A percentile compares a stretch with the other conserved stretches of the same genome.
Evolutionary conservation across 2,329 filamentous ascomycete species (phyloP).

Genomic region (Cordyceps pruinosa): DNA sequence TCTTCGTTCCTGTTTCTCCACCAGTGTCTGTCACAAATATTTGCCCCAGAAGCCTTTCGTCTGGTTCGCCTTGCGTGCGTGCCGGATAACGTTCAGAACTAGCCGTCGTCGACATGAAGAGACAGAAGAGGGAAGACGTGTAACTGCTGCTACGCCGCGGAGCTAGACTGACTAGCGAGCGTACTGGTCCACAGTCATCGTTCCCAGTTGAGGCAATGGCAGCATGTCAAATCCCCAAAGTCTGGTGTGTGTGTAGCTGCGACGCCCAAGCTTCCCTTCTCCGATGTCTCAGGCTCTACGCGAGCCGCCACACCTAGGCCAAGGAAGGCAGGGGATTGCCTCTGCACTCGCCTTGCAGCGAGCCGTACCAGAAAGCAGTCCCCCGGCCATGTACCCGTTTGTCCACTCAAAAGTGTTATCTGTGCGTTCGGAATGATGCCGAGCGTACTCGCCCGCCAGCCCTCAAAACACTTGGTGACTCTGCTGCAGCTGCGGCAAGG

Average conservation of each 20-base stretch:
- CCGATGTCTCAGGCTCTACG: conserved; percentile 4
- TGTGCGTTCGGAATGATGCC: neutral
- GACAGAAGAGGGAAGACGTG: neutral
- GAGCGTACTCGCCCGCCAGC: neutral
- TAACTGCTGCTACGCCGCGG: neutral
- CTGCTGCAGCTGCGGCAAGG: neutral
- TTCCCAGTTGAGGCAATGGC: neutral
- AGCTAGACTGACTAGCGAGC: conserved; percentile 6
- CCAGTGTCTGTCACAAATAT: neutral
- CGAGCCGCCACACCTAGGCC: neutral
- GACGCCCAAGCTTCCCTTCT: neutral
- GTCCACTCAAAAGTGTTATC: neutral
- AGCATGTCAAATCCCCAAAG: neutral
- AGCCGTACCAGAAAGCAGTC: no score
- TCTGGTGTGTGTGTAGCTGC: conserved; percentile 3
- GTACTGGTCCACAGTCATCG: neutral
- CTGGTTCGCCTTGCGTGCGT: neutral
- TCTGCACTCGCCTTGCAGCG: neutral
- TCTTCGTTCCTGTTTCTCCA: neutral
- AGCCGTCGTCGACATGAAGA: neutral
- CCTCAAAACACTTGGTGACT: neutral
- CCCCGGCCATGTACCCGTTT: neutral
- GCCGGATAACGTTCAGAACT: neutral
- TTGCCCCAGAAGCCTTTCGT: neutral
- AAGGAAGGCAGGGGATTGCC: neutral